Conservation (phyloP, 2,329 filamentous ascomycete genomes). For the Nannizziopsis arthrosporioides region DNA sequence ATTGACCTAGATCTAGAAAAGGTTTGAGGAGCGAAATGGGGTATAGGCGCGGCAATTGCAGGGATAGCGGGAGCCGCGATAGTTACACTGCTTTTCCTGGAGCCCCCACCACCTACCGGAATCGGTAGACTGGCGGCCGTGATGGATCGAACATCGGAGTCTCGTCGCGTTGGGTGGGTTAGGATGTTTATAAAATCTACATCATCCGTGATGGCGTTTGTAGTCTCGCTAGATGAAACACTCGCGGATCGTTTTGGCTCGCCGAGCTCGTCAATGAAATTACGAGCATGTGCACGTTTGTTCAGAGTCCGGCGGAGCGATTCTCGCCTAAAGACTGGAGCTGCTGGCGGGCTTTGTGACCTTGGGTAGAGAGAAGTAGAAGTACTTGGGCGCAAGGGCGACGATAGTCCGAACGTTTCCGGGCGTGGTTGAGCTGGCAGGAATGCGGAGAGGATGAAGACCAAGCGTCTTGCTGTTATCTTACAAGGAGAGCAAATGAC, state of each 20-base stretch:
- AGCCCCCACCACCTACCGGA: slow-evolving; percentile 30
- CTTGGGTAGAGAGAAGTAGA: slow-evolving; percentile 38
- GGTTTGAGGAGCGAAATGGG: slow-evolving; percentile 41
- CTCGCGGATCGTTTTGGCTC: slow-evolving; percentile 33
- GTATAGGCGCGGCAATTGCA: slow-evolving; percentile 39
- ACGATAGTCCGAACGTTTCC: slow-evolving; percentile 24
- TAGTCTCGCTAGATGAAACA: slow-evolving; percentile 34
- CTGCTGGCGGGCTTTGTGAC: slow-evolving; percentile 43
- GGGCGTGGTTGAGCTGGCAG: slow-evolving; percentile 39
- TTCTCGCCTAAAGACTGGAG: slow-evolving; percentile 41
- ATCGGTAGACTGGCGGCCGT: slow-evolving; percentile 35
- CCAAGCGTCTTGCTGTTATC: slow-evolving; percentile 46
- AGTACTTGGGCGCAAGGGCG: slow-evolving; percentile 31
- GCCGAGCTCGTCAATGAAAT: slow-evolving; percentile 27
- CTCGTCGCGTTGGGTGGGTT: slow-evolving; percentile 25
- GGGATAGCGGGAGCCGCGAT: slow-evolving; percentile 44
- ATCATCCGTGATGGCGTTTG: slow-evolving; percentile 27
- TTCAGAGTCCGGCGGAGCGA: slow-evolving; percentile 45
- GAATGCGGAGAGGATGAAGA: slow-evolving; percentile 49
- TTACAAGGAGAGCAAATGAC: slow-evolving; percentile 48
- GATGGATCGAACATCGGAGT: slow-evolving; percentile 36
- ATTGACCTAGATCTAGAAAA: slow-evolving; percentile 9
- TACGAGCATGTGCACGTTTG: slow-evolving; percentile 38
- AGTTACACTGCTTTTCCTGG: slow-evolving; percentile 38
- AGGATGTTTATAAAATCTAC: slow-evolving; percentile 20